Conservation (phyloP, 805 yeast species). For the Ogataea paraovalis region DNA sequence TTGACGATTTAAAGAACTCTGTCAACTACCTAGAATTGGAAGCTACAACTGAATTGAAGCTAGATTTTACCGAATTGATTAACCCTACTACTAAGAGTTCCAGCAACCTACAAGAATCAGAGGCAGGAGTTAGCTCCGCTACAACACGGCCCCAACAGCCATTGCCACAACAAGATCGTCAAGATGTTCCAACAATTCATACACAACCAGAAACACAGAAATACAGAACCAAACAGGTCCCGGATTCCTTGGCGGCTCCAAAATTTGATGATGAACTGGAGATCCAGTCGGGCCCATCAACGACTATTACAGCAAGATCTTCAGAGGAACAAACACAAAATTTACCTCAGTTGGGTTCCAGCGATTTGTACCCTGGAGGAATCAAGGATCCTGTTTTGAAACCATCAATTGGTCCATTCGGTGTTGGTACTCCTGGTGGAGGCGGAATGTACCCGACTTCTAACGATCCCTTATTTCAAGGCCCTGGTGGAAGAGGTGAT, state of each 20-base stretch:
- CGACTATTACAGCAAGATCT: constrained; percentile 1
- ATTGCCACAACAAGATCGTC: background rate
- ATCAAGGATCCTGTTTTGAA: constrained; percentile 37
- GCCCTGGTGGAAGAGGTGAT: constrained; percentile 12
- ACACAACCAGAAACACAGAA: constrained; percentile 2
- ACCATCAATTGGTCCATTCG: constrained; percentile 42
- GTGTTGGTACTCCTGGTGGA: constrained; percentile 12
- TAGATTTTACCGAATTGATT: background rate
- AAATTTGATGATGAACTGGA: constrained; percentile 53
- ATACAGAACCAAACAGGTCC: constrained; percentile 13
- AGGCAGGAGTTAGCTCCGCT: background rate
- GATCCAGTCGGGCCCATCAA: constrained; percentile 16
- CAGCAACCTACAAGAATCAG: background rate
- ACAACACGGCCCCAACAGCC: background rate
- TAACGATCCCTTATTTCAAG: constrained; percentile 46
- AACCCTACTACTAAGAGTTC: background rate
- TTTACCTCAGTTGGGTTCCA: constrained; percentile 37
- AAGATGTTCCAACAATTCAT: background rate
- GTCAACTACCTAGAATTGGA: background rate
- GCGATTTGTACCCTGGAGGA: constrained; percentile 47
- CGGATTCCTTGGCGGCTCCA: constrained; percentile 38
- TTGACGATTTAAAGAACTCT: background rate
- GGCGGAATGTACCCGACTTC: constrained; percentile 56
- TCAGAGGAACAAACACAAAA: constrained; percentile 14
- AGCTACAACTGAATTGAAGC: background rate